Evolutionary conservation across 73 alveolate genomes (phyloP).

Genomic region (Uronychia setigera): DNA sequence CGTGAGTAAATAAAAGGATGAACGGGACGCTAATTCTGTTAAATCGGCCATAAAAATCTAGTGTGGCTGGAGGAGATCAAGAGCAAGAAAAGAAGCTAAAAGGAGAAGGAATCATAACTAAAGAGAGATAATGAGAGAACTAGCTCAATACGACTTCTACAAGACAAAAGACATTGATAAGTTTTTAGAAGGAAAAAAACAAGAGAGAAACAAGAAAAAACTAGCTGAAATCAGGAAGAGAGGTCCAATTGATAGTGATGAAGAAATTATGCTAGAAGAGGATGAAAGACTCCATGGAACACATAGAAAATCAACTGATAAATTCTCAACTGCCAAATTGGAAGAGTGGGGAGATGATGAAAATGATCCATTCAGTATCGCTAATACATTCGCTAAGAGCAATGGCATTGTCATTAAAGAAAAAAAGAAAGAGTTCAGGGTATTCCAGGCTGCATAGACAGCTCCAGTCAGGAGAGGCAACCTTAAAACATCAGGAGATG

Average conservation of each 20-base stretch:
- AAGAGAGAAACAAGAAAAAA: background rate
- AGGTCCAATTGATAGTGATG: background rate
- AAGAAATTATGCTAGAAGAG: background rate
- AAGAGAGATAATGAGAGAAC: background rate
- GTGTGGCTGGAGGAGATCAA: background rate
- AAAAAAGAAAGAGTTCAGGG: background rate
- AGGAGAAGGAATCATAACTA: background rate
- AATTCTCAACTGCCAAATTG: background rate
- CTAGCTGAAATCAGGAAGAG: background rate
- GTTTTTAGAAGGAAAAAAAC: no score
- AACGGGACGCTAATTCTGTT: background rate
- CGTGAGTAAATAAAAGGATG: background rate
- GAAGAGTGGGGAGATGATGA: background rate
- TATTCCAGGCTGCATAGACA: background rate
- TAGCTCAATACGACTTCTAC: background rate
- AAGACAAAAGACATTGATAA: background rate
- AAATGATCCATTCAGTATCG: background rate
- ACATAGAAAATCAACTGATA: background rate
- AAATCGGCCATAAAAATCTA: background rate
- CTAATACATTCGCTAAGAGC: background rate
- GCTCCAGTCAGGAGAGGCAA: background rate
- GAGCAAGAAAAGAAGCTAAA: background rate
- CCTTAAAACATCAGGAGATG: background rate
- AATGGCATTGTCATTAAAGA: background rate
- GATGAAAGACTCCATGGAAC: background rate